Base-by-base conservation (phyloP, 345 rosid genomes). In the Gossypium bickii region DNA sequence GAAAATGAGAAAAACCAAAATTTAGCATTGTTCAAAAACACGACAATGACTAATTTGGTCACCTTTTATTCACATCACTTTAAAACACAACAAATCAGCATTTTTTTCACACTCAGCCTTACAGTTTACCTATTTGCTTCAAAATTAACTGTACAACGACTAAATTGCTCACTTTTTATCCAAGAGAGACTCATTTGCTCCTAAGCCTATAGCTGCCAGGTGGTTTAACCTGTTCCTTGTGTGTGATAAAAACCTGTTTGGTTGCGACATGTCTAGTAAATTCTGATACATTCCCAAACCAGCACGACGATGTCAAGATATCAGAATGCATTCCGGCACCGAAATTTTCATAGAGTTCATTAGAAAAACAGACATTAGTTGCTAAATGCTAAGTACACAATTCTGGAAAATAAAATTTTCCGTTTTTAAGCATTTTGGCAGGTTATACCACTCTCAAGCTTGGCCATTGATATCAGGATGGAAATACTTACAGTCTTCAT, bases 401-500 rank as follows among this genome's bases (percentile, higher is more conserved):
- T 20, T 59, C 27, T 61, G 24, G 25, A 67, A 52, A 18, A 47
- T 27, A 6, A 47, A 24, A 67, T 47, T 6, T 6, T 4, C 25
- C 58, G 4, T 44, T 55, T 38, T 29, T 27, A 29, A 44, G 53
- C 45, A 57, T 22, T 73, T 53, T 47, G 25, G 57, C 16, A 9
- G 47, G n/a, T 29, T 56, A 25, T 4, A 70, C 38, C 2, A 66
- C 22, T 44, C 15, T 75, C 70, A 76, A 74, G 43, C 24, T 8
- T 11, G 51, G 73, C 60, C 20, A 63, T 24, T 51, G 70, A 71
- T 57, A 45, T 25, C 17, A 69, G 77, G 38, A 69, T 22, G 55
- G 75, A 44, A 20, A 74, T 70, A 78, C 94, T 87, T 83, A 92
- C 98, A 94, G 77, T 91, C 97, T 82, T 94, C 97, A 86, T 94